Base-by-base conservation (phyloP, 257 asterid species). In the Solanum chmielewskii region DNA sequence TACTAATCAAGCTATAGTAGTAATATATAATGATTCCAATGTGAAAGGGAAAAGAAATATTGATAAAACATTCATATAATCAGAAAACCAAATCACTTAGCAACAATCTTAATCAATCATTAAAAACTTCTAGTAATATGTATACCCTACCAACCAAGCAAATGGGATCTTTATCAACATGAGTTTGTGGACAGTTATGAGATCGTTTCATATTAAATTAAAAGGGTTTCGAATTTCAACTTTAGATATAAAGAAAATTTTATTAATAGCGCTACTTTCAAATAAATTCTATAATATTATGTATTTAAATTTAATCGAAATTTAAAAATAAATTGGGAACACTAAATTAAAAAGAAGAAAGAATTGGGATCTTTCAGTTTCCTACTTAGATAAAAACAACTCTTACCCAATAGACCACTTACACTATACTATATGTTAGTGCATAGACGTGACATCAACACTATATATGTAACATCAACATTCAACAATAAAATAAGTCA, bases 91-190 rank as follows among this genome's bases (percentile, higher is more conserved):
- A 47, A 80, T 80, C 85, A 80, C 42, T 80, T 27, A 78, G 10
- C 10, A 45, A 27, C 9, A 42, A 47, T 42, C 66, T 80, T 80
- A 80, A 80, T 80, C 85, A 80, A 47, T 80, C 85, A 29, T 47
- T 80, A 80, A 18, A 29, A 47, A 16, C 27, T 47, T 80, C 29
- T 16, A 29, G 68, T 74, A 37, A 45, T 44, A 59, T 69, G 37
- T 62, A 45, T 75, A 27, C 49, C 69, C 69, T 64, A 69, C 86
- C 21, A 71, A 60, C 85, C 78, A 85, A 76, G 81, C 60, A 74
- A 74, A 21, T 84, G 35, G 14, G n/a, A 52, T 18, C n/a, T 52
- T 52, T 52, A 52, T 52, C n/a, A 6, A 52, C 18, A 1, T 52
- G 62, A 8, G n/a, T 52, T 52, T 52, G 10, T 52, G 62, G 23